Evolutionary conservation across 2,329 filamentous ascomycete genomes (phyloP).

Genomic region (Ceratocystiopsis brevicomis): DNA sequence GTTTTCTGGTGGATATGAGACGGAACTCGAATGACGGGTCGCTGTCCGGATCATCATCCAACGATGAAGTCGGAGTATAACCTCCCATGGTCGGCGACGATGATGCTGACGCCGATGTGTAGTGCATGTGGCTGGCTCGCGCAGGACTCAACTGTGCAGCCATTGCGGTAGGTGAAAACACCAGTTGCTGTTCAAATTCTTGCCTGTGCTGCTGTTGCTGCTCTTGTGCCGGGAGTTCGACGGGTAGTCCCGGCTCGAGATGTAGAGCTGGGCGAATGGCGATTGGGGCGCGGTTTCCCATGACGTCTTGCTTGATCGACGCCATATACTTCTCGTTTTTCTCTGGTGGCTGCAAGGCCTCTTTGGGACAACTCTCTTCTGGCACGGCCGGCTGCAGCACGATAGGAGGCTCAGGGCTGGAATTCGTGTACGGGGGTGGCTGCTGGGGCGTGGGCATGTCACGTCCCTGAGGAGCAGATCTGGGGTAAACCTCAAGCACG

Average conservation of each 20-base stretch:
- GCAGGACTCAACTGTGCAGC: neutral
- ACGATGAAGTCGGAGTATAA: conserved; percentile 1
- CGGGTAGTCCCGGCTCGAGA: neutral
- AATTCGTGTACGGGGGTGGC: conserved; percentile 24
- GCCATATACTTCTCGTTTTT: conserved; percentile 24
- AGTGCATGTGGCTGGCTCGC: too few relatives aligned
- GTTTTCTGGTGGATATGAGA: conserved; percentile 34
- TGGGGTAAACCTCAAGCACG: conserved; percentile 18
- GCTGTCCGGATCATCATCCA: conserved; percentile 18
- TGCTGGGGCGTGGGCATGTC: neutral
- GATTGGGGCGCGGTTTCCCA: too few relatives aligned
- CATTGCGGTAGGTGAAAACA: neutral
- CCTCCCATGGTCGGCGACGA: neutral
- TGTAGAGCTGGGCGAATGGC: too few relatives aligned
- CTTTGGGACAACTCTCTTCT: conserved; percentile 15
- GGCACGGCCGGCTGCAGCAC: conserved; percentile 6
- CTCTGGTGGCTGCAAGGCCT: conserved; percentile 17
- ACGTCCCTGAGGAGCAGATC: too few relatives aligned
- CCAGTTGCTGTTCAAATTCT: neutral
- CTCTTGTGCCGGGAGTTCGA: neutral
- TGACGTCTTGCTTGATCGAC: conserved; percentile 15
- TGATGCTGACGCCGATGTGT: neutral
- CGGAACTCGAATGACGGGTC: conserved; percentile 18
- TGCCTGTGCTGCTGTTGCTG: neutral
- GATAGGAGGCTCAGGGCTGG: conserved; percentile 15